Evolutionary conservation across 2,329 filamentous ascomycete genomes (phyloP).

Genomic region (Plectosphaerella sp.): DNA sequence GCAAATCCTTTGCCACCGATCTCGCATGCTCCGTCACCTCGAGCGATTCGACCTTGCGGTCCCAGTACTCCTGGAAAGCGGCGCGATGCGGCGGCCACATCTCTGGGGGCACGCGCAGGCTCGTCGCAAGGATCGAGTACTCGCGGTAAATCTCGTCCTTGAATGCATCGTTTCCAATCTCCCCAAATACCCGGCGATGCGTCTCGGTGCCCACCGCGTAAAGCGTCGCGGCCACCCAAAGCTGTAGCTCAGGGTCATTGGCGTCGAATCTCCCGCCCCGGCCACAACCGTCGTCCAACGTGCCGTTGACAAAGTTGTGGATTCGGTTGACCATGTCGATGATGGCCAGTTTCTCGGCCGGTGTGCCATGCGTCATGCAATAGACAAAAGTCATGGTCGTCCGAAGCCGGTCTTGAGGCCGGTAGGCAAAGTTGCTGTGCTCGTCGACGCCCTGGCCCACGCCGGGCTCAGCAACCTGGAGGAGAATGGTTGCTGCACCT

Average conservation of each 20-base stretch:
- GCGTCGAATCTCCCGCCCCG: slow-evolving; percentile 22
- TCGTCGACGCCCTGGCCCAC: slow-evolving; percentile 29
- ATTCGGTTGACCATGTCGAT: slow-evolving; percentile 29
- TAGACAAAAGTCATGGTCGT: slow-evolving; percentile 34
- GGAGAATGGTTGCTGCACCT: slow-evolving; percentile 29
- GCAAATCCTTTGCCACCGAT: slow-evolving; percentile 15
- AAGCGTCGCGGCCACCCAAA: slow-evolving; percentile 34
- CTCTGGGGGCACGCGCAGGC: slow-evolving; percentile 22
- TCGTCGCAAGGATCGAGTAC: slow-evolving; percentile 21
- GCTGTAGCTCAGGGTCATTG: slow-evolving; percentile 29
- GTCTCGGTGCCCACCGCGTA: slow-evolving; percentile 28
- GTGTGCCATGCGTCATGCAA: slow-evolving; percentile 29
- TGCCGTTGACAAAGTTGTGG: slow-evolving; percentile 25
- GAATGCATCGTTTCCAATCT: slow-evolving; percentile 15
- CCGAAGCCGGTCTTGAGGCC: slow-evolving; percentile 27
- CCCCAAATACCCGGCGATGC: slow-evolving; percentile 28
- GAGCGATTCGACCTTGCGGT: slow-evolving; percentile 25
- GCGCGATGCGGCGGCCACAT: slow-evolving; percentile 28
- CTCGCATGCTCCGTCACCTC: slow-evolving; percentile 24
- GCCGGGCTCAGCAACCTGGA: slow-evolving; percentile 33
- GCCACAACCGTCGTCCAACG: slow-evolving; percentile 10
- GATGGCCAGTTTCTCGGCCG: slow-evolving; percentile 25
- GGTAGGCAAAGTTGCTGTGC: slow-evolving; percentile 31
- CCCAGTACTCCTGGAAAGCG: slow-evolving; percentile 32
- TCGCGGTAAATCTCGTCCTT: slow-evolving; percentile 21